These are phyloP conservation scores for Limnomonas spitsbergensis DNA, from an alignment of 139 green algal genomes.

Conservation along the genomic window DNA sequence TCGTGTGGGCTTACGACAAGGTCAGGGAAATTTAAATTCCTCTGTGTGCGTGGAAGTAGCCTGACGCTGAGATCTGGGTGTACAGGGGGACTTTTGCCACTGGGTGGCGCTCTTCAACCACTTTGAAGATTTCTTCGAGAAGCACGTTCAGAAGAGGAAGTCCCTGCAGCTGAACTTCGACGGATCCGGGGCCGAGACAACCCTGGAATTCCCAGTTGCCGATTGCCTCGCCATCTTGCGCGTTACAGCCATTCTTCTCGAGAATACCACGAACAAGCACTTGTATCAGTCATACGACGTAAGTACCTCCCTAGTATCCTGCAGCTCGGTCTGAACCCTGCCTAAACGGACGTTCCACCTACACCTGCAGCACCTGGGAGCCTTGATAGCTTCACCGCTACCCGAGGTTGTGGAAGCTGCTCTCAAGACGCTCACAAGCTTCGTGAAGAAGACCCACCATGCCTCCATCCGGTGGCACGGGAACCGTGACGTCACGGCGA, in stretches of 20 bases:
- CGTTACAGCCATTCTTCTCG: constrained; percentile 71
- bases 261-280: constrained; percentile 90
- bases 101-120: constrained; percentile 85
- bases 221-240: constrained; percentile 65
- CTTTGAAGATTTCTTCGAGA: constrained; percentile 80
- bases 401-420: constrained; percentile 63
- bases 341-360: neutral
- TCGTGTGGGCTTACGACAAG: constrained; percentile 78
- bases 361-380: constrained; percentile 64
- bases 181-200: neutral
- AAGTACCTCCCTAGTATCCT: constrained; percentile 23
- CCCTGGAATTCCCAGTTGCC: constrained; percentile 56
- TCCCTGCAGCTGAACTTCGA: constrained; percentile 64
- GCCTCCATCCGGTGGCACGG: constrained; percentile 64
- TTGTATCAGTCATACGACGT: constrained; percentile 88
- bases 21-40: constrained; percentile 22
- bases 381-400: constrained; percentile 68
- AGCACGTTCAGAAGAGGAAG: constrained; percentile 45
- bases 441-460: constrained; percentile 73
- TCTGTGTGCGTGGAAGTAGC: neutral
- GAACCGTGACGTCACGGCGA: constrained; percentile 51
- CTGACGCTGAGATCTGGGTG: neutral
- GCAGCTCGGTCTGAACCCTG: too few relatives aligned
- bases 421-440: constrained; percentile 63
- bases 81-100: constrained; percentile 87